Conservation (phyloP, 345 rosid species). For the Geranium rotundifolium region DNA sequence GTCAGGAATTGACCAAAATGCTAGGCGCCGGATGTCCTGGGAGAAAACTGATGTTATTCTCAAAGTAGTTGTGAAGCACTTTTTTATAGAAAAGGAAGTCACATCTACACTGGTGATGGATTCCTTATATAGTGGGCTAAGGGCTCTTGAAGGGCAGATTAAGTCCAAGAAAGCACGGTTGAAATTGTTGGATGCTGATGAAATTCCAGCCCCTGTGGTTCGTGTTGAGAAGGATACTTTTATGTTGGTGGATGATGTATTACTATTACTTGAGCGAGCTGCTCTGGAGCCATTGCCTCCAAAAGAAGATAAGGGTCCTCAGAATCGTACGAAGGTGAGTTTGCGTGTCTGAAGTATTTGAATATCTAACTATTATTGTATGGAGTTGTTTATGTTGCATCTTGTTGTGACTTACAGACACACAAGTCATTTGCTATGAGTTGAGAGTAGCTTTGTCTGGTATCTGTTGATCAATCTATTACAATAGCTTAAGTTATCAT, state of each 20-base stretch:
- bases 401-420: neutral
- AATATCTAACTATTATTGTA: too few species aligned
- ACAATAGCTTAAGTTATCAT: too few species aligned
- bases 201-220: conserved; percentile 70
- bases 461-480: too few species aligned
- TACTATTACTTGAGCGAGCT: conserved; percentile 61
- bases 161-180: conserved; percentile 49
- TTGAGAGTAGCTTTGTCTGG: too few species aligned
- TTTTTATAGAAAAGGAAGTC: conserved; percentile 87
- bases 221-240: conserved; percentile 60
- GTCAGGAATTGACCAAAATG: conserved; percentile 61
- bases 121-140: conserved; percentile 91
- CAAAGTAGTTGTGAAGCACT: conserved; percentile 76
- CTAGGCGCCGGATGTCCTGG: conserved; percentile 62
- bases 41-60: conserved; percentile 73
- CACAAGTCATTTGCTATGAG: too few species aligned
- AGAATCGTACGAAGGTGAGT: conserved; percentile 69
- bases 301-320: conserved; percentile 80
- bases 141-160: conserved; percentile 82
- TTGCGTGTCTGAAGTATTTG: neutral
- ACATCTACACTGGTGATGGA: conserved; percentile 97
- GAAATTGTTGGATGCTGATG: conserved; percentile 44
- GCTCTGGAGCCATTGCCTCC: conserved; percentile 76
- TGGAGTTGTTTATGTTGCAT: neutral
- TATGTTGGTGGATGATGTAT: conserved; percentile 73